Conservation (phyloP, 177 flowering plant genomes). For the Vitis hybrid region DNA sequence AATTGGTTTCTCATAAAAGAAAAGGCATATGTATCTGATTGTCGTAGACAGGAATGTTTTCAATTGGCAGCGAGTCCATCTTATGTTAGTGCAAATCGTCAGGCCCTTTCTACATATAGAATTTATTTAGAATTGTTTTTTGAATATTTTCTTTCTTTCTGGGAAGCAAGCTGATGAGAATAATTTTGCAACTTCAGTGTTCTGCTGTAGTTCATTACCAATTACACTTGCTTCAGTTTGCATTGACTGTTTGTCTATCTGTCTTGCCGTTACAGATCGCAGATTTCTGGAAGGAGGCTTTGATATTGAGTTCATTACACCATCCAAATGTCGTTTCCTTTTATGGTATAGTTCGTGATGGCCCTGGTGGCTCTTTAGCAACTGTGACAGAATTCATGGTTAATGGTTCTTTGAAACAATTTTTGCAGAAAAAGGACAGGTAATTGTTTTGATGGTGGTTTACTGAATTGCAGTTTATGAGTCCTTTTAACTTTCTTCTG, state of each 20-base stretch:
- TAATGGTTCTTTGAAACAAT: constrained; percentile 97
- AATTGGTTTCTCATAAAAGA: too few relatives aligned
- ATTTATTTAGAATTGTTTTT: too few relatives aligned
- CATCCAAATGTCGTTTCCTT: constrained; percentile 99
- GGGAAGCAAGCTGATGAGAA: too few relatives aligned
- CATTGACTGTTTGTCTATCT: neutral
- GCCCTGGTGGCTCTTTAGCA: constrained; percentile 96
- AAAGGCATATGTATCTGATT: too few relatives aligned
- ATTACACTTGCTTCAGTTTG: neutral
- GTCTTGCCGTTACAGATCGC: constrained; percentile 59
- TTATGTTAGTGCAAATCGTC: too few relatives aligned
- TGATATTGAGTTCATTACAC: constrained; percentile 85
- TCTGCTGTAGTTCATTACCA: too few relatives aligned
- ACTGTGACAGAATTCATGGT: constrained; percentile 98
- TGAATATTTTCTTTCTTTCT: too few relatives aligned
- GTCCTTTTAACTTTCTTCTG: neutral
- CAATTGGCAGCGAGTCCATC: too few relatives aligned
- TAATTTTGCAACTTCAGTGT: too few relatives aligned
- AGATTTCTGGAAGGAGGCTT: constrained; percentile 99
- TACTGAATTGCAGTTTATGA: neutral
- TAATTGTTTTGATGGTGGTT: constrained; percentile 17
- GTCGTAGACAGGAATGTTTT: too few relatives aligned
- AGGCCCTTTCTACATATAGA: too few relatives aligned
- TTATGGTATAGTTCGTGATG: constrained; percentile 98
- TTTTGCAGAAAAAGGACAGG: constrained; percentile 97